These are phyloP conservation scores for Odontarrhena argentea DNA, from an alignment of 345 rosid genomes.

Conservation along the genomic window DNA sequence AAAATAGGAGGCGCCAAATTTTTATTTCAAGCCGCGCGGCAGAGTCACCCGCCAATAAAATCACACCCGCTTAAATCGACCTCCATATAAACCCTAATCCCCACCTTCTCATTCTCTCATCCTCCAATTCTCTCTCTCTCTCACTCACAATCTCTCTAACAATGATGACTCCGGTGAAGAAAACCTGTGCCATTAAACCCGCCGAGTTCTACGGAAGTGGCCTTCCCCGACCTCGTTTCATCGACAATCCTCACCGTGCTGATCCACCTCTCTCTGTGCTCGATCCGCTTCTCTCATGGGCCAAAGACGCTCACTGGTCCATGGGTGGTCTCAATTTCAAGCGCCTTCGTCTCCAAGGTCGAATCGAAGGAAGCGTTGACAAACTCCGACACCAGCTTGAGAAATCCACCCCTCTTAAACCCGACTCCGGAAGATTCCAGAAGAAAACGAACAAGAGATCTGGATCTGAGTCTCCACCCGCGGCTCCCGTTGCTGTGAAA, in stretches of 20 bases:
- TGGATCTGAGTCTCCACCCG: slow-evolving; percentile 57
- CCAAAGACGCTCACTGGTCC: slow-evolving; percentile 94
- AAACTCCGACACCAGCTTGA: slow-evolving; percentile 60
- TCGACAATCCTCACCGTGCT: slow-evolving; percentile 57
- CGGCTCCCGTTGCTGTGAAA: slow-evolving; percentile 61
- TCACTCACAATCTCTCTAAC: neutral
- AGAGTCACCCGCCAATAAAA: slow-evolving; percentile 33
- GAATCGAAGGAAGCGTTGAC: slow-evolving; percentile 72
- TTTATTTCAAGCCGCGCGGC: slow-evolving; percentile 31
- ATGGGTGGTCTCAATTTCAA: slow-evolving; percentile 91
- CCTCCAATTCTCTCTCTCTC: neutral
- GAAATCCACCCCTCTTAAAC: slow-evolving; percentile 24
- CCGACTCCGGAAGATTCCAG: neutral
- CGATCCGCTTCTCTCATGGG: slow-evolving; percentile 89
- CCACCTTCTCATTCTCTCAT: slow-evolving; percentile 1
- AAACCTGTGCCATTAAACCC: slow-evolving; percentile 44
- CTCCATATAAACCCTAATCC: slow-evolving; percentile 21
- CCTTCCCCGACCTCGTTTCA: slow-evolving; percentile 90
- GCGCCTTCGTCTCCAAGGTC: slow-evolving; percentile 89
- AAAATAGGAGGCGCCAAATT: slow-evolving; percentile 38
- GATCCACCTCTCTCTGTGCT: slow-evolving; percentile 72
- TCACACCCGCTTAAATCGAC: slow-evolving; percentile 25
- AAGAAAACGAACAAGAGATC: slow-evolving; percentile 38
- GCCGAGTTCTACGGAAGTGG: slow-evolving; percentile 84
- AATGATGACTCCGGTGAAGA: slow-evolving; percentile 58